A percentile compares a stretch with the other conserved stretches of the same genome.
Evolutionary conservation across 2,329 filamentous ascomycete genomes (phyloP).

Genomic region (Arthrobotrys iridis): DNA sequence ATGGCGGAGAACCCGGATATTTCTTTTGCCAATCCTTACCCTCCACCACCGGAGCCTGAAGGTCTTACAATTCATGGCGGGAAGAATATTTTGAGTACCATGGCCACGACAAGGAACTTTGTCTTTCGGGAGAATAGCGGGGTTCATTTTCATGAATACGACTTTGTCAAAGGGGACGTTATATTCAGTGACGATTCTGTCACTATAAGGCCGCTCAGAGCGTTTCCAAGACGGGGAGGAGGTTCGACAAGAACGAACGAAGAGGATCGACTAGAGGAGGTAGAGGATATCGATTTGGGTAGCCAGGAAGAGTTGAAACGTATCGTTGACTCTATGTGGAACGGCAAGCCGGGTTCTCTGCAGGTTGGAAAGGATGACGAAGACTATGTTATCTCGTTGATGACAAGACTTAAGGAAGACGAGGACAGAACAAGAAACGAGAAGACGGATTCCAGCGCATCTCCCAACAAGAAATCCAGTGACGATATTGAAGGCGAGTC

Average conservation of each 20-base stretch:
- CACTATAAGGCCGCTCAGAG: constrained; percentile 55
- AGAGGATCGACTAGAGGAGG: constrained; percentile 50
- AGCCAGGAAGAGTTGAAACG: constrained; percentile 2
- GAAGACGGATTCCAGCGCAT: constrained; percentile 52
- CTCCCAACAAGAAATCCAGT: constrained; percentile 18
- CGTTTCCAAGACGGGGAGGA: constrained; percentile 44
- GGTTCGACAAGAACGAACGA: constrained; percentile 55
- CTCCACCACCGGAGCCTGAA: constrained; percentile 53
- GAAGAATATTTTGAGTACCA: constrained; percentile 78
- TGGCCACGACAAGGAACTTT: constrained; percentile 85
- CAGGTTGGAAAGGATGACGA: constrained; percentile 48
- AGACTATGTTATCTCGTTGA: constrained; percentile 41
- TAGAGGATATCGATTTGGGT: constrained; percentile 38
- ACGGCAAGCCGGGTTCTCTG: constrained; percentile 30
- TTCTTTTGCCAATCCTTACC: constrained; percentile 53
- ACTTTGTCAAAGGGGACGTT: constrained; percentile 31
- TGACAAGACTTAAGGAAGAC: constrained; percentile 42
- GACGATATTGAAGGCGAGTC: constrained; percentile 30
- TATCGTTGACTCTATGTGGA: constrained; percentile 46
- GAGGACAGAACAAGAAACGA: constrained; percentile 49
- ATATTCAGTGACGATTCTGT: constrained; percentile 57
- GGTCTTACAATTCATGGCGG: constrained; percentile 78
- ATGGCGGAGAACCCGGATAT: constrained; percentile 56
- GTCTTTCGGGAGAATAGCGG: constrained; percentile 80
- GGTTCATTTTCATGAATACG: constrained; percentile 59